Evolutionary conservation across 805 yeast genomes (phyloP), one percentile per base, ranked within the genome.

Genomic region (Ogataea nakhonphanomensis): DNA sequence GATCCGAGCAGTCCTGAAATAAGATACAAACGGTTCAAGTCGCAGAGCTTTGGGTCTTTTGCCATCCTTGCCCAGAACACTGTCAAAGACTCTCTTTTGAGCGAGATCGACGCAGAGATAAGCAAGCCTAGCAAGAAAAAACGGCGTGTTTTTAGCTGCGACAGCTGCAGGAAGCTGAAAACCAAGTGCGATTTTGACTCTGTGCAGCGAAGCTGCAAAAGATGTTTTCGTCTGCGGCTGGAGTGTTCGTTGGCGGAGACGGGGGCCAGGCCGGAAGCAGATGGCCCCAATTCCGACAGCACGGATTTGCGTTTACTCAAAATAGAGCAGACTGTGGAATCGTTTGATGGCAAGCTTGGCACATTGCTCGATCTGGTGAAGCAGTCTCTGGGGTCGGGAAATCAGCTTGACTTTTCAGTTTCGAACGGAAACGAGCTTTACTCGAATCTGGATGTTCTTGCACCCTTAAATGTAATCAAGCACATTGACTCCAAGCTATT

Each of bases 181-280:
- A 78, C 83, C 1, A 65, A 81, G 42, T 78, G 84, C 54, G 79
- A 73, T 43, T 70, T 66, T 47, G 74, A 72, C 30, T 65, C 68
- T 0, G 50, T 59, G 2, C 52, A 55, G 9, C 67, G 66, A 4
- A 68, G 69, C 46, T 78, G 84, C 48, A 74, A 73, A 41, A 62
- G 82, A 22, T 78, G 84, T 46, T 61, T 58, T 30, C 66, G 76
- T 22, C 50, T 78, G 28, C 57, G 70, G 30, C 50, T 76, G 7
- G 66, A 63, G 0, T 78, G 84, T 45, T 73, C 80, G 0, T 50
- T 77, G 30, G 62, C 26, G 21, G 36, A 24, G 28, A 22, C 20
- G 26, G 23, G 7, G 5, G 20, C 23, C 22, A n/a, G 8, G 26
- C 11, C 27, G 20, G 39, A 23, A 8, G 25, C 28, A 22, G 33